Evolutionary conservation across 164 flowering plant genomes (phyloP).

Genomic region (grape (Vitis vinifera)): ASM3070453v1 NC_081809.1:4263001-4263500

Average conservation of each 20-base stretch:
- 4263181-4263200: neutral
- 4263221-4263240: neutral
- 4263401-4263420: too few relatives aligned
- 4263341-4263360: slow-evolving; percentile 10
- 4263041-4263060: too few relatives aligned
- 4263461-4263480: too few relatives aligned
- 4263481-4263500: neutral
- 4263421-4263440: too few relatives aligned
- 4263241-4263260: neutral
- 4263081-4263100: too few relatives aligned
- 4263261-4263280: slow-evolving; percentile 3
- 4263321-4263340: neutral
- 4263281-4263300: neutral
- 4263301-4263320: neutral
- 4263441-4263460: too few relatives aligned
- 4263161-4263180: neutral
- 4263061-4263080: too few relatives aligned
- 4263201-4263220: neutral
- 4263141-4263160: too few relatives aligned
- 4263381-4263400: neutral
- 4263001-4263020: too few relatives aligned
- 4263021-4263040: too few relatives aligned
- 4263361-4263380: neutral
- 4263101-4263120: too few relatives aligned
- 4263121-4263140: too few relatives aligned